These are phyloP conservation scores for Abrus pulchellus DNA, from an alignment of 306 rosid species.

Conservation along the genomic window DNA sequence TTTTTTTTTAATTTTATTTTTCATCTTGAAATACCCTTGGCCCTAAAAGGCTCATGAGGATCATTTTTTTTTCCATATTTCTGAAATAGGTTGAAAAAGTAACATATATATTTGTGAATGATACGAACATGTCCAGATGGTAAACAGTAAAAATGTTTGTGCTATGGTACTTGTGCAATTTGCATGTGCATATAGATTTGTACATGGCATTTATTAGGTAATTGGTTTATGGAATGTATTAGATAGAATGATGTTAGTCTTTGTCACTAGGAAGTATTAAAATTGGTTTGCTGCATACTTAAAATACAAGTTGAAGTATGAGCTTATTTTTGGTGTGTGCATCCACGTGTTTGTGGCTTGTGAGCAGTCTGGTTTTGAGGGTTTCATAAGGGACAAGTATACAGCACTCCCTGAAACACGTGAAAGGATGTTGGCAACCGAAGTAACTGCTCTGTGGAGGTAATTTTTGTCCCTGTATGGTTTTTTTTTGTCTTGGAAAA, in stretches of 20 bases:
- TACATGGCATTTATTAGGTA: not conserved
- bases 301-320: not conserved
- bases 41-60: not conserved
- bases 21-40: not conserved
- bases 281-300: not conserved
- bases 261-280: not conserved
- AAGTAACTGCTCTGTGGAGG: slow-evolving; percentile 91
- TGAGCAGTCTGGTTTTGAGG: slow-evolving; percentile 95
- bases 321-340: not conserved
- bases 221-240: not conserved
- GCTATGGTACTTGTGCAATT: not conserved
- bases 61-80: not conserved
- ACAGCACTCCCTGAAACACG: slow-evolving; percentile 92
- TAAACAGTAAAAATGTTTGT: not conserved
- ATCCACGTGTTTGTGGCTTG: not conserved
- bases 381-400: slow-evolving; percentile 81
- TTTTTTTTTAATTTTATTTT: not conserved
- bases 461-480: slow-evolving; percentile 24
- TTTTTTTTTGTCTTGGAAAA: not conserved
- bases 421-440: slow-evolving; percentile 92
- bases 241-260: not conserved
- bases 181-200: not conserved
- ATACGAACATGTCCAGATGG: not conserved
- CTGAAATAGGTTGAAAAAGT: not conserved
- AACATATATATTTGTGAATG: not conserved